Evolutionary conservation across 371 early-diverging fungal genomes (phyloP), one percentile per base, ranked within the genome.

Genomic region (Mucor plumbeus): DNA sequence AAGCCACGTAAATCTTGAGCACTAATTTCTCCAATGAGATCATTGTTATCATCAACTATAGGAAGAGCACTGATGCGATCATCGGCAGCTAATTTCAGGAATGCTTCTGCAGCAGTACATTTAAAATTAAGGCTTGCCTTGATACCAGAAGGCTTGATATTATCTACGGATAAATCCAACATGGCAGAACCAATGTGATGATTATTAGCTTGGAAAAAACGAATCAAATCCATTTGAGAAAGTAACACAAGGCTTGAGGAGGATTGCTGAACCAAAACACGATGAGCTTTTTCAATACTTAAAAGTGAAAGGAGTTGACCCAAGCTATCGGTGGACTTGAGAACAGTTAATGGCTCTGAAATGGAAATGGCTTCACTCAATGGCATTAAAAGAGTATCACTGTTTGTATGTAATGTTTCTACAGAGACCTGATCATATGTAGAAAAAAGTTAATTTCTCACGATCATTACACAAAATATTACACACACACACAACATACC

Each of bases 1-100:
- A 89, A 65, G 1, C 90, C 90, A 8, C 90, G 77, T 35, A 89
- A 62, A 70, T 89, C 87, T n/a, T 80, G 80, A 3, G 90, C 84
- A 35, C 87, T 87, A 39, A 89, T 74, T 50, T 86, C 88, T 7
- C 83, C 80, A 7, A 89, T 81, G 40, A 89, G 61, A 3, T 68
- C 71, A 21, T 39, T 54, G 2, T 80, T 81, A 63, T 82, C 76
- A 57, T 85, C 83, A 7, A 87, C 75, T 47, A 89, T 73, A 21
- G 86, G 84, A 5, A 88, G 77, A 7, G 85, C 85, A 62, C 79
- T 81, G 9, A 86, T 76, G 9, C 65, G 64, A 1, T 54, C 47
- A 33, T 82, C 64, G 5, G 74, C 71, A 0, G 83, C 79, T 50
- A 88, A 76, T 55, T 78, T 80, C 44, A 77, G 67, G 63, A 89